phyloP scores from a whole-genome alignment of 2,329 filamentous ascomycete species.

The Ophiostoma populinum region DNA sequence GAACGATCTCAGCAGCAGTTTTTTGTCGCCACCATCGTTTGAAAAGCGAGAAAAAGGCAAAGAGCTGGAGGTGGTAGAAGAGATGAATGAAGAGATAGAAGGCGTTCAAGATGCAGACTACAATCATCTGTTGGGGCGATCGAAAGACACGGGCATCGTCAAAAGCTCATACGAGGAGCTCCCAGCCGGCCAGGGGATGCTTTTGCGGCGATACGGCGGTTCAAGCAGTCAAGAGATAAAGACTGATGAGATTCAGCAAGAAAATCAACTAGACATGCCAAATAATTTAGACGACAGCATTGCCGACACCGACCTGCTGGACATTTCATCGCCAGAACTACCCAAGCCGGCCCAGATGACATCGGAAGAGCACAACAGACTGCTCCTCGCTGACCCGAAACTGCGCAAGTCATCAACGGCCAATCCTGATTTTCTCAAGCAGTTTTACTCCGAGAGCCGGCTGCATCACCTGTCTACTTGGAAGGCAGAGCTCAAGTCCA shows the following conservation, averaged over 20 bases:
- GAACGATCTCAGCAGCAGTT: neutral
- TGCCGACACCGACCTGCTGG: neutral
- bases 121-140: neutral
- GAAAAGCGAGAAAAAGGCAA: neutral
- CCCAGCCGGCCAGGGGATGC: neutral
- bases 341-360: conserved; percentile 32
- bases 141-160: neutral
- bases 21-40: neutral
- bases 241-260: no score
- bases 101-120: neutral
- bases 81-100: neutral
- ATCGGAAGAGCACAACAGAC: conserved; percentile 82
- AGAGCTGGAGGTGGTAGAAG: neutral
- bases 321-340: neutral
- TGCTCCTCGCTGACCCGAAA: conserved; percentile 66
- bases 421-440: conserved; percentile 83
- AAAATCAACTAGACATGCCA: no score
- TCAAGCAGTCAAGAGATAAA: neutral
- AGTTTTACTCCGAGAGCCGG: conserved; percentile 89
- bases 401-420: conserved; percentile 79
- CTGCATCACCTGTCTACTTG: conserved; percentile 90
- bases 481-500: conserved; percentile 87
- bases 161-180: conserved; percentile 2
- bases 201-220: neutral
- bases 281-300: no score